Base-by-base conservation (phyloP, 2,329 filamentous ascomycete genomes). In the Pleurostoma richardsiae region DNA sequence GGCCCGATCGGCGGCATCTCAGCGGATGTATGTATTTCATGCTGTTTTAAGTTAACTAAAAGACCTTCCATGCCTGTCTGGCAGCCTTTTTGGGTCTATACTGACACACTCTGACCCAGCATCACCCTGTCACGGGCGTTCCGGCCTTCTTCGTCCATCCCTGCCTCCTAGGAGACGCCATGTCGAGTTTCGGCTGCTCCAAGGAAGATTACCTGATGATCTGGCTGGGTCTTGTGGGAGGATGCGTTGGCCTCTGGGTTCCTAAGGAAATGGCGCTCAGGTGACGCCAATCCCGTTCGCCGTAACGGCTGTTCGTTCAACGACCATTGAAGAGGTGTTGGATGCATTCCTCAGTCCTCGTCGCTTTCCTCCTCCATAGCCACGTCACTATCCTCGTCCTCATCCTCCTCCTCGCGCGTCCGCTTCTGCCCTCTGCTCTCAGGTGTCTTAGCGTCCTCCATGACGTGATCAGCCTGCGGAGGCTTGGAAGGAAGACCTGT, bases 141-240 rank as follows among this genome's bases (percentile, higher is more conserved):
- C 89, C 90, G 39, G 80, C 83, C 43, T 96, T 92, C 67, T 96
- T 96, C 67, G 78, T 97, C 56, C 94, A 99, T 69, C 92, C 94
- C 28, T 97, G 94, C 68, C 82, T 88, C 63, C 88, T 94, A 6
- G 87, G 86, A 47, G 86, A 92, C 54, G 87, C 88, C 44, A 87
- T 97, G 78, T 73, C 74, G 55, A 73, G 71, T 44, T 83, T 90
- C 58, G 69, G 78, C 56, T 83, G 80, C 56, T 65, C 74, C 61
- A 71, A 74, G 62, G 67, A 83, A 58, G 75, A 84, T 57, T 97
- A 97, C 71, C 74, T 97, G 59, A 79, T 90, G 68, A 70, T 90
- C 46, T 97, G 92, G 91, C 75, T 96, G 52, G 91, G 91, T n/a
- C 71, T 95, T 48, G 81, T 95, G 40, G 92, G 91, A 49, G 81